Evolutionary conservation across 768 basidiomycete species (phyloP).

Genomic region (Sporobolomyces roseus): DNA sequence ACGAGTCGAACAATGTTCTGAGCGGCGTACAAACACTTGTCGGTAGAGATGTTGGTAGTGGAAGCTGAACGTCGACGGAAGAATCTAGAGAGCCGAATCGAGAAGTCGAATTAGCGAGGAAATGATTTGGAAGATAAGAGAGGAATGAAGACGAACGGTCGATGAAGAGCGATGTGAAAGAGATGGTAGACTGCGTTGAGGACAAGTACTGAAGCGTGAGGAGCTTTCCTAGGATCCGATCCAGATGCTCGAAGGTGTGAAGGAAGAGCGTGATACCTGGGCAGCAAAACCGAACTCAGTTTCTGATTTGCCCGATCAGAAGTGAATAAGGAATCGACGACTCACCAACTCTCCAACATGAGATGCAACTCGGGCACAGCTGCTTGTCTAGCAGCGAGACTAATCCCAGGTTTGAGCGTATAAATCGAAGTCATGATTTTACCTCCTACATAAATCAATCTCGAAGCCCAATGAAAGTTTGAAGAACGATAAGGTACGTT

Average conservation of each 20-base stretch:
- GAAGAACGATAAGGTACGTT: conserved; percentile 30
- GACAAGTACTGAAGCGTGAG: conserved; percentile 27
- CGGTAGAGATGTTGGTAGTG: conserved; percentile 29
- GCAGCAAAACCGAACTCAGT: too few relatives aligned
- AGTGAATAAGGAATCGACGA: background rate
- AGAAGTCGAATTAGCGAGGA: too few relatives aligned
- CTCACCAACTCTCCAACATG: conserved; percentile 34
- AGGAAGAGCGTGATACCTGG: conserved; percentile 36
- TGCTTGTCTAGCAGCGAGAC: conserved; percentile 11
- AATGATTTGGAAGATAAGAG: too few relatives aligned
- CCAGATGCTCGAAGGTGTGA: conserved; percentile 27
- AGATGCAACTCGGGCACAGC: conserved; percentile 35
- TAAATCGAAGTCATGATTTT: conserved; percentile 30
- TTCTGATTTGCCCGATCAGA: background rate
- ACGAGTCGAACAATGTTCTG: conserved; percentile 33
- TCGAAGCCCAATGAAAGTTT: conserved; percentile 20
- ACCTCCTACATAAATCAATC: conserved; percentile 18
- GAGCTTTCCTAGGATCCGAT: conserved; percentile 21
- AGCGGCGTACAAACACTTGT: conserved; percentile 33
- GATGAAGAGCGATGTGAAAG: conserved; percentile 27
- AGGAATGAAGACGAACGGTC: too few relatives aligned
- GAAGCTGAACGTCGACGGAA: conserved; percentile 20
- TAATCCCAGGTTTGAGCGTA: conserved; percentile 20
- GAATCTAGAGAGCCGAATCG: too few relatives aligned
- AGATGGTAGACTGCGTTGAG: conserved; percentile 7